phyloP scores from a whole-genome alignment of 495 filamentous ascomycete genomes.

The Penicillium cinerascens region DNA sequence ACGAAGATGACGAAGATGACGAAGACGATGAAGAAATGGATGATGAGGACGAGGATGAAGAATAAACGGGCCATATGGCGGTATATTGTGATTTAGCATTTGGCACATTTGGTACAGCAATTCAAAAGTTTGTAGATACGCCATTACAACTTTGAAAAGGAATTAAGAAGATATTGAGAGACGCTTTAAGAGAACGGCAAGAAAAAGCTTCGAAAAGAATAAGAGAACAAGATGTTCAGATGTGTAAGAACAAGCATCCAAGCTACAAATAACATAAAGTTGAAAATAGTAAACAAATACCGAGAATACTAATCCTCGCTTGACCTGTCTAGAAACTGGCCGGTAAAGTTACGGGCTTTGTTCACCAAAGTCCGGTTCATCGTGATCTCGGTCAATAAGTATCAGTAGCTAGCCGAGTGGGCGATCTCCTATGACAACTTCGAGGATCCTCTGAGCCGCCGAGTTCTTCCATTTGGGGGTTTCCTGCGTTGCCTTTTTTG shows the following conservation, averaged over 20 bases:
- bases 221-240: too few species aligned
- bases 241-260: too few species aligned
- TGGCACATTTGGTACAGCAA: not conserved
- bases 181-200: too few species aligned
- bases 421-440: conserved; percentile 20
- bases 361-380: too few species aligned
- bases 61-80: conserved; percentile 7
- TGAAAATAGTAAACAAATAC: too few species aligned
- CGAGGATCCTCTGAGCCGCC: conserved; percentile 16
- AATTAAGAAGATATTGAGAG: too few species aligned
- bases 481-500: conserved; percentile 28
- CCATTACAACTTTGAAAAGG: not conserved
- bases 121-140: conserved; percentile 13
- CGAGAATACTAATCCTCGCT: too few species aligned
- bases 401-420: conserved; percentile 12
- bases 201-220: too few species aligned
- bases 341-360: too few species aligned
- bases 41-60: conserved; percentile 22
- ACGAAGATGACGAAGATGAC: conserved; percentile 38
- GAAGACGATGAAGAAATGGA: too few species aligned
- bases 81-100: not conserved
- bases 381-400: not conserved
- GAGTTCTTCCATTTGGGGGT: conserved; percentile 19
- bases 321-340: too few species aligned
- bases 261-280: too few species aligned